These are phyloP conservation scores for Ramaria sp. DNA, from an alignment of 768 basidiomycete species.

Conservation along the genomic window DNA sequence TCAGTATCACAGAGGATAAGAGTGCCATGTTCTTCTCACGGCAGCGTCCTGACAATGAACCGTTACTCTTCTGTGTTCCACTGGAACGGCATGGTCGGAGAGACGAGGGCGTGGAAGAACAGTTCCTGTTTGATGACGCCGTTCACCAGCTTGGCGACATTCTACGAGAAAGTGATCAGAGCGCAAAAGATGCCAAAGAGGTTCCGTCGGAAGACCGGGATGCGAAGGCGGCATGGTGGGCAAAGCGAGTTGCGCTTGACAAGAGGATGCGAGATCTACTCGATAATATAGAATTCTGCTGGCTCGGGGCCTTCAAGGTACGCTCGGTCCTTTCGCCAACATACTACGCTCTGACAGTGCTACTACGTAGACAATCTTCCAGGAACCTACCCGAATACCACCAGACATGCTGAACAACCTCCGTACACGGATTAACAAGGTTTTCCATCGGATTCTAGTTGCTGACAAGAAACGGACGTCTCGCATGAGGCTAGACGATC, in stretches of 20 bases:
- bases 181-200: constrained; percentile 58
- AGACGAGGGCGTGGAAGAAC: constrained; percentile 58
- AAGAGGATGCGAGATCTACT: constrained; percentile 60
- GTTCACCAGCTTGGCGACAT: constrained; percentile 68
- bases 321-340: constrained; percentile 11
- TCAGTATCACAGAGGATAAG: constrained; percentile 75
- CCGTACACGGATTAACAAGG: constrained; percentile 56
- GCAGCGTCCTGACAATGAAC: constrained; percentile 46
- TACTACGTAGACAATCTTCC: constrained; percentile 48
- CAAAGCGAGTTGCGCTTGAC: constrained; percentile 64
- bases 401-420: constrained; percentile 42
- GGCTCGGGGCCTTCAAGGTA: constrained; percentile 98
- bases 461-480: constrained; percentile 49
- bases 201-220: constrained; percentile 54
- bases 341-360: constrained; percentile 2
- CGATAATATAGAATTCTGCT: constrained; percentile 85
- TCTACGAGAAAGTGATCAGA: constrained; percentile 65
- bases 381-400: constrained; percentile 31
- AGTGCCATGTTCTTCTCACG: constrained; percentile 77
- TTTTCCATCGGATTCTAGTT: constrained; percentile 57
- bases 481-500: constrained; percentile 52
- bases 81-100: constrained; percentile 64
- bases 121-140: constrained; percentile 68
- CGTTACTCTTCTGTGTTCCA: constrained; percentile 83
- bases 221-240: constrained; percentile 80